These are phyloP conservation scores for Juglanconis sp. DNA, from an alignment of 2,329 filamentous ascomycete genomes.

Conservation along the genomic window DNA sequence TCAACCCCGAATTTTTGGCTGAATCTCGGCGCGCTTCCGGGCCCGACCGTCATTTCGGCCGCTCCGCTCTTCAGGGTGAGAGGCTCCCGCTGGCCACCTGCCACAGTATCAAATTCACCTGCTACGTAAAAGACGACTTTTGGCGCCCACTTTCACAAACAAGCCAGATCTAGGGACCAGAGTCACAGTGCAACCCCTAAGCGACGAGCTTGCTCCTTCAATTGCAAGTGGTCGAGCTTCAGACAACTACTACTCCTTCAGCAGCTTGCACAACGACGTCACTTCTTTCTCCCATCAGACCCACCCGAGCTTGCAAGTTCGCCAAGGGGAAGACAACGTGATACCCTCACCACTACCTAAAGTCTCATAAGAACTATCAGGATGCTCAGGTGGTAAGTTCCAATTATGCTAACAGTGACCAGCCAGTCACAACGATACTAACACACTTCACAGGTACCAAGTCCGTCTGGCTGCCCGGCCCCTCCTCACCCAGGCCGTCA, in stretches of 20 bases:
- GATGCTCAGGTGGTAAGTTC: constrained; percentile 18
- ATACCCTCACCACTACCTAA: neutral
- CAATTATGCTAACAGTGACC: neutral
- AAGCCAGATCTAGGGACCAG: too few relatives aligned
- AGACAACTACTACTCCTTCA: neutral
- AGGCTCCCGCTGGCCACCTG: neutral
- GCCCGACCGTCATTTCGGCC: neutral
- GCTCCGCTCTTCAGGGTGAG: constrained; percentile 6
- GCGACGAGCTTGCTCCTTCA: neutral
- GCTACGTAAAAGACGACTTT: too few relatives aligned
- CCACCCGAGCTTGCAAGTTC: neutral
- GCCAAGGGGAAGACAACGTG: neutral
- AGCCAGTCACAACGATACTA: neutral
- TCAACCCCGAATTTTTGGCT: neutral
- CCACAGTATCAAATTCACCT: neutral
- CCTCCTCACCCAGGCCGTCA: constrained; percentile 85
- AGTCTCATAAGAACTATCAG: neutral
- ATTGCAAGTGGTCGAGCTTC: neutral
- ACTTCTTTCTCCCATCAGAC: neutral
- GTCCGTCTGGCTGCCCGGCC: constrained; percentile 75
- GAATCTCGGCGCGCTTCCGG: neutral
- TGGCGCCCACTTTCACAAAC: too few relatives aligned
- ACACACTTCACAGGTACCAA: constrained; percentile 67
- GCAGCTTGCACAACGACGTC: neutral
- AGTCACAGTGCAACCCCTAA: too few relatives aligned